phyloP scores from a whole-genome alignment of 306 rosid genomes.

The Morella rubra region DNA sequence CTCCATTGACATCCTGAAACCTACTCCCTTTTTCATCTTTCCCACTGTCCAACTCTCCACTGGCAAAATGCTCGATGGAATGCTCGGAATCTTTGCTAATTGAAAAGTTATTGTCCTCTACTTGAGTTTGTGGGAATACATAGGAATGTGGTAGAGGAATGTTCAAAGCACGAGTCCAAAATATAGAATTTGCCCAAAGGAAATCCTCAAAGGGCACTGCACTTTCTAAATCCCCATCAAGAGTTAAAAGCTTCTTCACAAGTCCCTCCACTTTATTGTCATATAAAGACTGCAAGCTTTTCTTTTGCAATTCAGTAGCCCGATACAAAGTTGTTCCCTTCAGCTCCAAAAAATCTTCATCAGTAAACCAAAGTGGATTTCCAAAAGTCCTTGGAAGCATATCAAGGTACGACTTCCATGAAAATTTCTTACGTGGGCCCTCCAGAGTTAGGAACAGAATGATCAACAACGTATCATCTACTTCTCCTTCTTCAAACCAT shows the following conservation, averaged over 20 bases:
- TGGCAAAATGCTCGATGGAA: slow-evolving; percentile 10
- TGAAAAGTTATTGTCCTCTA: slow-evolving; percentile 34
- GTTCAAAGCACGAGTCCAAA: slow-evolving; percentile 92
- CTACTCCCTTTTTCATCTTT: slow-evolving; percentile 47
- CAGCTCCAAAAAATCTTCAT: slow-evolving; percentile 70
- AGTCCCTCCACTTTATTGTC: slow-evolving; percentile 70
- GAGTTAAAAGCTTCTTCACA: slow-evolving; percentile 67
- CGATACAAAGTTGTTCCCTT: slow-evolving; percentile 81
- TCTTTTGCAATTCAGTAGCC: slow-evolving; percentile 83
- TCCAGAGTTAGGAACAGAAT: slow-evolving; percentile 78
- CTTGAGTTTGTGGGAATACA: slow-evolving; percentile 75
- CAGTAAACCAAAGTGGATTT: slow-evolving; percentile 88
- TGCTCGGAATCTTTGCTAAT: slow-evolving; percentile 22
- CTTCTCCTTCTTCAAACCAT: slow-evolving; percentile 90
- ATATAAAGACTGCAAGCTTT: slow-evolving; percentile 58
- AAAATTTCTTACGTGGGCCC: slow-evolving; percentile 70
- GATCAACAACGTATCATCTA: slow-evolving; percentile 86
- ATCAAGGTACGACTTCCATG: slow-evolving; percentile 95
- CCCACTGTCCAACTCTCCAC: slow-evolving; percentile 30
- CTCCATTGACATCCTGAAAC: slow-evolving; percentile 40
- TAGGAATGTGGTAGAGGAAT: slow-evolving; percentile 81
- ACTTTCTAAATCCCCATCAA: slow-evolving; percentile 59
- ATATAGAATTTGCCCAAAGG: slow-evolving; percentile 94
- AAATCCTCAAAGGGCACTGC: slow-evolving; percentile 91
- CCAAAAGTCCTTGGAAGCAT: slow-evolving; percentile 80